phyloP scores from a whole-genome alignment of 169 alveolate genomes.

The Plasmodium sp. region DNA sequence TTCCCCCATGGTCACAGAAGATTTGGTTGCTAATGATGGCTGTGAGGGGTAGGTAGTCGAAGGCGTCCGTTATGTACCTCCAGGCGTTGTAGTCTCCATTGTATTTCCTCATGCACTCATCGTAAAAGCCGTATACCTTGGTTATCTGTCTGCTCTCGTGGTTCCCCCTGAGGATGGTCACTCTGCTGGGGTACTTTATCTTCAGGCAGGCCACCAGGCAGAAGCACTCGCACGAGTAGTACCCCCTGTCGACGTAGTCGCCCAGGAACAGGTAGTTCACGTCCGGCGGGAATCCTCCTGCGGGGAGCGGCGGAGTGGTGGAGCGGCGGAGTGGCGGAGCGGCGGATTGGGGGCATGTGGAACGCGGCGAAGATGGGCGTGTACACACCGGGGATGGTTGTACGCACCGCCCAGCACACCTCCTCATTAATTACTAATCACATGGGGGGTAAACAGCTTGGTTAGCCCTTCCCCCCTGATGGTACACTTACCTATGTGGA shows the following conservation, averaged over 20 bases:
- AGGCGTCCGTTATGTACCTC: conserved; percentile 96
- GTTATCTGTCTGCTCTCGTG: conserved; percentile 97
- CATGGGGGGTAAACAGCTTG: background rate
- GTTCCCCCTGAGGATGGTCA: conserved; percentile 95
- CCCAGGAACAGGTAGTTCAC: conserved; percentile 98
- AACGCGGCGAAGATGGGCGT: background rate
- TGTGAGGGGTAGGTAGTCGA: conserved; percentile 96
- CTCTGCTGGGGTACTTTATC: conserved; percentile 92
- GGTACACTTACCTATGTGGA: conserved; percentile 92
- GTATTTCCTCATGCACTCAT: conserved; percentile 97
- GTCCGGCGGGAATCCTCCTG: conserved; percentile 93
- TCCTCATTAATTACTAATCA: background rate
- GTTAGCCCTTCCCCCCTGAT: background rate
- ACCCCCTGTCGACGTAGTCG: conserved; percentile 99
- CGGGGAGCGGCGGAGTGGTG: background rate
- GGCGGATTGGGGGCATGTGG: too few relatives aligned
- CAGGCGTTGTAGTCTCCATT: conserved; percentile 95
- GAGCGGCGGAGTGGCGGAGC: too few relatives aligned
- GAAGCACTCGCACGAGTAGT: conserved; percentile 95
- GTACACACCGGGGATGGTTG: background rate
- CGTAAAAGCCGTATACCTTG: conserved; percentile 97
- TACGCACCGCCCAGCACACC: background rate
- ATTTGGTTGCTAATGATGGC: conserved; percentile 95
- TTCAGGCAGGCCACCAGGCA: conserved; percentile 93
- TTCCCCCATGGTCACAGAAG: conserved; percentile 98